These are phyloP conservation scores for Epichloe elymi DNA, from an alignment of 2,329 filamentous ascomycete species.

Conservation along the genomic window DNA sequence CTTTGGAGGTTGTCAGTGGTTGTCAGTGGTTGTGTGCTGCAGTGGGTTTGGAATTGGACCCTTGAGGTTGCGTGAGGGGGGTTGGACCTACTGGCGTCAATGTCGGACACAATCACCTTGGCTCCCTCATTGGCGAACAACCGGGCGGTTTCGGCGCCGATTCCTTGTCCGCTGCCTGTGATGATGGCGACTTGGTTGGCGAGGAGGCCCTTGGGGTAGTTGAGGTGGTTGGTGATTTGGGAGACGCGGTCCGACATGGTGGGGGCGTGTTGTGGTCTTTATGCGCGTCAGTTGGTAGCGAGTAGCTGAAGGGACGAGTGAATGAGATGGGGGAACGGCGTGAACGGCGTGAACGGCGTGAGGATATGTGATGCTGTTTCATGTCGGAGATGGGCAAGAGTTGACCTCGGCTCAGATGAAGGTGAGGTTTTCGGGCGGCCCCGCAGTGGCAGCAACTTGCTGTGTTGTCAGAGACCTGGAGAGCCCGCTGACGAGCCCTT, in stretches of 20 bases:
- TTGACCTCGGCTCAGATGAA: not conserved
- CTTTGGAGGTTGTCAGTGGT: not conserved
- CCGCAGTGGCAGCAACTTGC: no score
- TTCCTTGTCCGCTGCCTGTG: constrained; percentile 76
- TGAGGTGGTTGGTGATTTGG: constrained; percentile 67
- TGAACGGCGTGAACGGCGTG: not conserved
- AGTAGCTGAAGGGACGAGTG: not conserved
- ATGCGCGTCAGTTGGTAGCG: no score
- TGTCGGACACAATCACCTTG: constrained; percentile 71
- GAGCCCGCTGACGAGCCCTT: no score
- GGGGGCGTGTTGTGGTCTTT: not conserved
- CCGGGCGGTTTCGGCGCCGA: constrained; percentile 70
- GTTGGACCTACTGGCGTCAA: constrained; percentile 49
- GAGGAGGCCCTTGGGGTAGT: constrained; percentile 69
- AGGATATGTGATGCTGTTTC: not conserved
- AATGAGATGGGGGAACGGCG: not conserved
- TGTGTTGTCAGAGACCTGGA: no score
- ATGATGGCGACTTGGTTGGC: constrained; percentile 75
- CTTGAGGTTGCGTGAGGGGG: not conserved
- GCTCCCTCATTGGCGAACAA: constrained; percentile 82
- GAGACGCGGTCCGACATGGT: constrained; percentile 45
- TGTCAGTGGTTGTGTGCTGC: no score
- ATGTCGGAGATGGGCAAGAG: not conserved
- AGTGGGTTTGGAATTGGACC: no score
- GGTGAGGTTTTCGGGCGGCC: not conserved